Base-by-base conservation (phyloP, 208 protist genomes). In the Wallacemonas rigidus region DNA sequence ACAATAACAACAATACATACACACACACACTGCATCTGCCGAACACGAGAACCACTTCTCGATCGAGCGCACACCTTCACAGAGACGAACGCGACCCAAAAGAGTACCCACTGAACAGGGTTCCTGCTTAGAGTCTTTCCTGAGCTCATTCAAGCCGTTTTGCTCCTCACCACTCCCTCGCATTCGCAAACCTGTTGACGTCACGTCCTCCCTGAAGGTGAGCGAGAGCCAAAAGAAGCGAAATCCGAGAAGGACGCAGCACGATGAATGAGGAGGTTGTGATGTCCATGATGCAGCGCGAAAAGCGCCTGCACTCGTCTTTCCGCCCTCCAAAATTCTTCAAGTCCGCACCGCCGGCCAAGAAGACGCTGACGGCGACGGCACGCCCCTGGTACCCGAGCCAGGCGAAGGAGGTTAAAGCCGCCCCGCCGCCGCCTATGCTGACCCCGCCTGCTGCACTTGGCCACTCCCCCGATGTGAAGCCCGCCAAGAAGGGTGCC, bases 311-410 rank as follows among this genome's bases (percentile, higher is more conserved):
- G 48, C 77, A 81, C 69, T 91, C 89, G 0, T 75, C 87, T 39
- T 94, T 94, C 71, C 86, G 86, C 14, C 89, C 89, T 26, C 89
- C 89, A 2, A 74, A 80, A 53, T 81, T 87, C 39, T 12, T 77
- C 6, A 87, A 82, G 75, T 65, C 56, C 9, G 17, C 68, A 9
- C 82, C 80, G 11, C 79, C 82, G 12, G 67, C 76, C 9, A 88
- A 90, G 68, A 84, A 80, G 50, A 67, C 67, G 1, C 74, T 89
- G 43, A 85, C 86, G 55, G 79, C 84, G 0, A 88, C 79, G 15
- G 82, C 87, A 40, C 73, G 71, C 15, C 86, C 87, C 36, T 91
- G 81, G 80, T 85, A 86, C 69, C 86, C 87, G 43, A 26, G 61
- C 3, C 67, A 70, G 51, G 48, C 43, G 1, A 54, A 36, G 3